Percentiles rank a stretch among this genome's conserved stretches.
phyloP scores from a whole-genome alignment of 106 monocot species.

The Dendrobium nobile region DNA sequence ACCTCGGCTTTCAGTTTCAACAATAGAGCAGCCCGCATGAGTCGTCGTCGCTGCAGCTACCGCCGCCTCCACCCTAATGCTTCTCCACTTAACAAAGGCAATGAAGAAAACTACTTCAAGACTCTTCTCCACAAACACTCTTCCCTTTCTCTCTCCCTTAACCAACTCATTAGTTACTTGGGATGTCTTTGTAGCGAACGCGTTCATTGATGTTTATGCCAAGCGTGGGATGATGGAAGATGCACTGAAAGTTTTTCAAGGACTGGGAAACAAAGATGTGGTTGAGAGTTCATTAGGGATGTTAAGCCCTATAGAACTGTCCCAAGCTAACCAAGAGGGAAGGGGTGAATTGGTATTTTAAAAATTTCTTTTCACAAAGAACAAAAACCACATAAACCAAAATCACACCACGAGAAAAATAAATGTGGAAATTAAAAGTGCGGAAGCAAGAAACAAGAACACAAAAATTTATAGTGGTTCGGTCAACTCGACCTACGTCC shows the following conservation, averaged over 20 bases:
- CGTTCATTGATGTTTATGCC: constrained; percentile 61
- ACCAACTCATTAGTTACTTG: not conserved
- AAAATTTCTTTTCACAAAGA: no score
- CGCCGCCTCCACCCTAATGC: constrained; percentile 11
- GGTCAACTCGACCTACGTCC: no score
- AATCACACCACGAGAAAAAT: no score
- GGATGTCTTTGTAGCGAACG: constrained; percentile 73
- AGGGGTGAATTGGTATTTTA: no score
- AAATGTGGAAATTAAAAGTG: no score
- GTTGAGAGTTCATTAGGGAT: no score
- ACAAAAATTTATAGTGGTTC: no score
- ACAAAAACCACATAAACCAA: no score
- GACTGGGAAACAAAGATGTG: constrained; percentile 55
- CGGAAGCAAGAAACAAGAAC: no score
- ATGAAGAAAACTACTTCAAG: not conserved
- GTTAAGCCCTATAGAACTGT: no score
- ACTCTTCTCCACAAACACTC: constrained; percentile 6
- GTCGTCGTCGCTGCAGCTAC: not conserved
- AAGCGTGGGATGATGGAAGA: constrained; percentile 71
- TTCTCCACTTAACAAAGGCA: constrained; percentile 15
- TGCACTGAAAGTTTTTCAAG: constrained; percentile 47
- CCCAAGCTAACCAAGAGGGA: no score
- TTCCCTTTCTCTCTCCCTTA: not conserved
- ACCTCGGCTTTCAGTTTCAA: not conserved
- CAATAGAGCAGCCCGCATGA: constrained; percentile 7